Percentiles rank a stretch among this genome's conserved stretches.
These are phyloP conservation scores for Aspergillus quadrilineatus DNA, from an alignment of 2,329 filamentous ascomycete species.

Conservation along the genomic window DNA sequence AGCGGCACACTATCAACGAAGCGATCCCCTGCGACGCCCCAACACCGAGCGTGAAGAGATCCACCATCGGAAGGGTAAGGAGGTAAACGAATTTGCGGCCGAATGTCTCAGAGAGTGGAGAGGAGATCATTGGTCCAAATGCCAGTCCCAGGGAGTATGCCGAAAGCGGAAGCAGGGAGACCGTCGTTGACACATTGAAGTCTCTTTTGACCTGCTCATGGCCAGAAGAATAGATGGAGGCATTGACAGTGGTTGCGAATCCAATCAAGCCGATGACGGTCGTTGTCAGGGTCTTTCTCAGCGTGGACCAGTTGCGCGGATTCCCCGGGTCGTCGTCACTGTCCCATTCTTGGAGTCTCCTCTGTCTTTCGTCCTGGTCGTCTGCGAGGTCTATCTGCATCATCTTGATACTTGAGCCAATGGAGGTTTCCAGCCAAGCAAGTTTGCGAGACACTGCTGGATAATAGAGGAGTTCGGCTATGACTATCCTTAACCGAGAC, in stretches of 20 bases:
- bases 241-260: slow-evolving; percentile 26
- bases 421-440: neutral
- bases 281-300: slow-evolving; percentile 16
- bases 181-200: slow-evolving; percentile 31
- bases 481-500: neutral
- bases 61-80: slow-evolving; percentile 64
- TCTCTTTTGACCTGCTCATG: slow-evolving; percentile 56
- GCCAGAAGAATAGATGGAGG: slow-evolving; percentile 35
- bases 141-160: slow-evolving; percentile 72
- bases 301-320: slow-evolving; percentile 19
- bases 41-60: slow-evolving; percentile 48
- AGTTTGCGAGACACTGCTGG: neutral
- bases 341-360: slow-evolving; percentile 5
- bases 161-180: slow-evolving; percentile 59
- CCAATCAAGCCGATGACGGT: slow-evolving; percentile 18
- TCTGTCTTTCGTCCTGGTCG: neutral
- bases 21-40: slow-evolving; percentile 62
- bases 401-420: neutral
- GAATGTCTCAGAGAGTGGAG: slow-evolving; percentile 69
- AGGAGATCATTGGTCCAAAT: slow-evolving; percentile 69
- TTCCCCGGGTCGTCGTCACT: slow-evolving; percentile 12
- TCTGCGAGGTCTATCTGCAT: neutral
- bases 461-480: neutral
- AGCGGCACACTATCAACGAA: slow-evolving; percentile 68
- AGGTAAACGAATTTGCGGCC: slow-evolving; percentile 69